A percentile compares a stretch with the other conserved stretches of the same genome.
phyloP scores from a whole-genome alignment of 2,329 filamentous ascomycete genomes.

The Aspergillus glaucus region DNA sequence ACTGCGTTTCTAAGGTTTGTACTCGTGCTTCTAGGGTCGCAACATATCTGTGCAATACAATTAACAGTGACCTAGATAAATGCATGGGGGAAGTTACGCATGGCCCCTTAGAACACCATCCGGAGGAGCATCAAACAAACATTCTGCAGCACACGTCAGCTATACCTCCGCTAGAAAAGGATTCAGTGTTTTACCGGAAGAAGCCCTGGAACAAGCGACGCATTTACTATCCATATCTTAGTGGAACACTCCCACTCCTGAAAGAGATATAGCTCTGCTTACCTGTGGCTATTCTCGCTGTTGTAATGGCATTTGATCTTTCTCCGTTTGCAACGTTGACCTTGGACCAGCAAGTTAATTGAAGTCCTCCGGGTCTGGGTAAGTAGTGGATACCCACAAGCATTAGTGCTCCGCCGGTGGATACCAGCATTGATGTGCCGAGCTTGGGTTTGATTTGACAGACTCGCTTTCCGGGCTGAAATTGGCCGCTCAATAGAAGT shows the following conservation, averaged over 20 bases:
- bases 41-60: constrained; percentile 8
- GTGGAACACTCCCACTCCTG: background rate
- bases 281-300: constrained; percentile 2
- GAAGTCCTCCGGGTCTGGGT: background rate
- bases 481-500: background rate
- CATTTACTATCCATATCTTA: constrained; percentile 6
- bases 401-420: constrained; percentile 6
- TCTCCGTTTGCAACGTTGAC: constrained; percentile 8
- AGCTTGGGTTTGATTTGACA: background rate
- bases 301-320: constrained; percentile 10
- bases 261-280: background rate
- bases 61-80: background rate
- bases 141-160: constrained; percentile 5
- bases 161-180: background rate
- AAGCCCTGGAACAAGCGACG: constrained; percentile 6
- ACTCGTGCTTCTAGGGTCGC: constrained; percentile 10
- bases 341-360: constrained; percentile 1
- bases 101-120: constrained; percentile 10
- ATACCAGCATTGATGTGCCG: background rate
- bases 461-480: background rate
- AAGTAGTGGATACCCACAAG: constrained; percentile 4
- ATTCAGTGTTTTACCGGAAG: constrained; percentile 6
- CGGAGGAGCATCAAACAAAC: constrained; percentile 11
- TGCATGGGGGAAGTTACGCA: constrained; percentile 4
- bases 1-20: constrained; percentile 7